Base-by-base conservation (phyloP, 208 protist species). In the Acanthamoeba healyi region DNA sequence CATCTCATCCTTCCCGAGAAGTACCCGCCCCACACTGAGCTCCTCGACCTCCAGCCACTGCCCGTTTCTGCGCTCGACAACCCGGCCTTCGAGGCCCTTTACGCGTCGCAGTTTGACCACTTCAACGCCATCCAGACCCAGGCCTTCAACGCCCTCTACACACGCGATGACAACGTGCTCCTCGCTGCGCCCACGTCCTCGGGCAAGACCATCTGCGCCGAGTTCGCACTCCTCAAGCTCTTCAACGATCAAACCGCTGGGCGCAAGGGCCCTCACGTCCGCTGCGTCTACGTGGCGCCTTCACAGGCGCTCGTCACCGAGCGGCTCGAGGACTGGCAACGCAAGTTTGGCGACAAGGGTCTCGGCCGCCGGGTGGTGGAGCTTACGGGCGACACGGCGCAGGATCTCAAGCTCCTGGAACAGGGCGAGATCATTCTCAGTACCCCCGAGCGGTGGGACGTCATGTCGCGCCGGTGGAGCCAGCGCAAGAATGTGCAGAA, bases 381-480 rank as follows among this genome's bases (percentile, higher is more conserved):
- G 97, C 97, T 99, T 15, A 99, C 99, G 0, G 96, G 96, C 56
- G 99, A 99, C 93, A 97, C 97, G 40, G 98, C 98, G 56, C 99
- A 98, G 17, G 98, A 99, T 95, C 98, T 99, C 67, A 95, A 95
- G 19, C 97, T 98, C 54, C 96, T 99, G 15, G 97, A 98, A 3
- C 97, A 97, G 72, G 98, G 99, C 0, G 98, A 99, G 94, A 99
- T 99, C 72, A 97, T 99, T 22, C 98, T 99, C 93, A 99, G 99
- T 14, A 99, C 99, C 34, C 99, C 99, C n/a, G 99, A 99, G 95
- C 99, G 99, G 96, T 99, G 99, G 99, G 99, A 99, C 97, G 99
- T 99, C 81, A 99, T 99, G 61, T 99, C 97, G 82, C 98, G 99
- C 94, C 99, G 97, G 94, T 99, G 99, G 99, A 98, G 99, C 95